phyloP scores from a whole-genome alignment of 2,329 filamentous ascomycete species.

The Calonectria leucothoes region DNA sequence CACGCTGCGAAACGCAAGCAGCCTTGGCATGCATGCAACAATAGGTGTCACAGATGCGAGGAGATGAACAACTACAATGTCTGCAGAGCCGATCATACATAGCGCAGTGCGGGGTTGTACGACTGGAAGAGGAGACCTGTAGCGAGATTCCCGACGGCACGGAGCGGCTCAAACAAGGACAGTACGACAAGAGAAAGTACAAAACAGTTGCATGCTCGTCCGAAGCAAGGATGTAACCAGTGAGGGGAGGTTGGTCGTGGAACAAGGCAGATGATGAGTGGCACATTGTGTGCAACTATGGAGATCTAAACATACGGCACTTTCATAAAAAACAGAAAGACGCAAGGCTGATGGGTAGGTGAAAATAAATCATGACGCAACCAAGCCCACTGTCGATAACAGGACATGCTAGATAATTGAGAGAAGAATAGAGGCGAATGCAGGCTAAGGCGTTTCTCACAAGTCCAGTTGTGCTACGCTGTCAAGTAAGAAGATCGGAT shows the following conservation, averaged over 20 bases:
- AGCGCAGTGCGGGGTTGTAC: slow-evolving; percentile 26
- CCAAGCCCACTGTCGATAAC: not conserved
- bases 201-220: not conserved
- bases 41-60: not conserved
- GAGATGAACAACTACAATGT: not conserved
- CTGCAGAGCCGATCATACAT: slow-evolving; percentile 29
- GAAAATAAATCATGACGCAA: too few relatives aligned
- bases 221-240: not conserved
- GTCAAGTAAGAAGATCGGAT: not conserved
- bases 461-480: not conserved
- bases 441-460: not conserved
- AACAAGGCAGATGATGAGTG: not conserved
- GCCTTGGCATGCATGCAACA: not conserved
- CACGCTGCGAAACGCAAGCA: slow-evolving; percentile 34
- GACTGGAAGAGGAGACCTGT: slow-evolving; percentile 26
- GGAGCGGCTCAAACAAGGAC: slow-evolving; percentile 8
- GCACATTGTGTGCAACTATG: not conserved
- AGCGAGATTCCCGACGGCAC: slow-evolving; percentile 30
- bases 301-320: not conserved
- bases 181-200: slow-evolving; percentile 21
- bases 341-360: too few relatives aligned
- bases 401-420: not conserved
- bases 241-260: not conserved
- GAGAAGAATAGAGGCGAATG: not conserved
- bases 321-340: not conserved